Base-by-base conservation (phyloP, 2,329 filamentous ascomycete genomes). In the Colletotrichum tropicale region DNA sequence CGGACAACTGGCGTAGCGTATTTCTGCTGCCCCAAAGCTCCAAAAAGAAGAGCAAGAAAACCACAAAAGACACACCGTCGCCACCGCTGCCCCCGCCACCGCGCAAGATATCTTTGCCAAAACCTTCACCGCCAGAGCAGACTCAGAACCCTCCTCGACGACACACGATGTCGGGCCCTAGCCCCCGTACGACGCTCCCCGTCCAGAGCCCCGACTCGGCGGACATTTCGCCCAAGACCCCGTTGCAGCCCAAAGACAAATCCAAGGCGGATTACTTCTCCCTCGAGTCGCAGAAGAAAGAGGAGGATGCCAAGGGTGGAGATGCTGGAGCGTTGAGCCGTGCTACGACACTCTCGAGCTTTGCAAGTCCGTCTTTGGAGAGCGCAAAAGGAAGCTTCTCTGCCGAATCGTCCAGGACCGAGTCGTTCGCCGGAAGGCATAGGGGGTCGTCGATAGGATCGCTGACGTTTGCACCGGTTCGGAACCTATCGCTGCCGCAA, bases 391-490 rank as follows among this genome's bases (percentile, higher is more conserved):
- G 55, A 58, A 75, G 68, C 61, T 71, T 65, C 55, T 73, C 65
- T 6, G 65, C 67, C 32, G 74, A 76, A 58, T 67, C 61, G 34
- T 34, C 75, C 8, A 64, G 48, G 28, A 61, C 73, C 36, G 61
- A 74, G 16, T 58, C 62, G n/a, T 34, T 36, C 36, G 67, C 38
- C 24, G 62, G 36, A 60, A 64, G 67, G 16, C 64, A 71, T 48
- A 73, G 68, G 58, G 89, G 89, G 77, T 84, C 84, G 15, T 91
- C 89, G 3, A 81, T 85, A 36, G 86, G 87, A 34, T 89, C 87
- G 16, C 85, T 91, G 68, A 85, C 84, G 10, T 90, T 90, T 78
- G 86, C 85, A 5, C 81, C 82, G n/a, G 85, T 85, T 32, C 81
- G 80, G 1, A 85, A 89, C 76, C 87, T 86, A 6, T 82, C 83